These are phyloP conservation scores for Debaryomyces psychrophilus DNA, from an alignment of 1,139 yeast genomes.

Conservation along the genomic window DNA sequence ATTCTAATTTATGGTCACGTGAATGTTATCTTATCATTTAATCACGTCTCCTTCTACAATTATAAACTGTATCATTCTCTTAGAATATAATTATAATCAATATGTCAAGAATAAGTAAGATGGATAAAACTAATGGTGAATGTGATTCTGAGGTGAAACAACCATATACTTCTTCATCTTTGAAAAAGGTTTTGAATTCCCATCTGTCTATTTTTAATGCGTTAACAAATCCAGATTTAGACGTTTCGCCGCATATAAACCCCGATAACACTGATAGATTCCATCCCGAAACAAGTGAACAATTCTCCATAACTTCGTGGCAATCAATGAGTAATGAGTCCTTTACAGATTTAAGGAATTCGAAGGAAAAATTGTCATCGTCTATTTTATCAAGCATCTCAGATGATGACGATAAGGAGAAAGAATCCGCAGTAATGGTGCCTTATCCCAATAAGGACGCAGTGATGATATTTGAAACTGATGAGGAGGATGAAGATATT, in stretches of 20 bases:
- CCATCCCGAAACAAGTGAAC: constrained; percentile 17
- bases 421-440: constrained; percentile 22
- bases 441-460: constrained; percentile 16
- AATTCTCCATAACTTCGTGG: constrained; percentile 26
- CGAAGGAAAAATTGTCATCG: constrained; percentile 18
- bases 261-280: neutral
- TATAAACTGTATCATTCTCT: neutral
- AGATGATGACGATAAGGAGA: constrained; percentile 28
- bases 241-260: constrained; percentile 23
- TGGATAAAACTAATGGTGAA: neutral
- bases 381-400: constrained; percentile 30
- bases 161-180: constrained; percentile 5
- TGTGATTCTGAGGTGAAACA: neutral
- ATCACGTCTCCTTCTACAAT: constrained; percentile 11
- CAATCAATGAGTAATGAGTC: constrained; percentile 23
- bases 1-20: constrained; percentile 5
- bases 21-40: constrained; percentile 9
- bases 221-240: constrained; percentile 47
- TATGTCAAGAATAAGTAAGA: neutral
- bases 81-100: neutral
- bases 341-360: constrained; percentile 5
- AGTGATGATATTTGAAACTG: constrained; percentile 48
- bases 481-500: constrained; percentile 40
- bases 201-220: constrained; percentile 46
- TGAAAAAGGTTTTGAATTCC: constrained; percentile 32